Evolutionary conservation across 139 green algal genomes (phyloP), one percentile per base, ranked within the genome.

Genomic region (Penium margaritaceum): DNA sequence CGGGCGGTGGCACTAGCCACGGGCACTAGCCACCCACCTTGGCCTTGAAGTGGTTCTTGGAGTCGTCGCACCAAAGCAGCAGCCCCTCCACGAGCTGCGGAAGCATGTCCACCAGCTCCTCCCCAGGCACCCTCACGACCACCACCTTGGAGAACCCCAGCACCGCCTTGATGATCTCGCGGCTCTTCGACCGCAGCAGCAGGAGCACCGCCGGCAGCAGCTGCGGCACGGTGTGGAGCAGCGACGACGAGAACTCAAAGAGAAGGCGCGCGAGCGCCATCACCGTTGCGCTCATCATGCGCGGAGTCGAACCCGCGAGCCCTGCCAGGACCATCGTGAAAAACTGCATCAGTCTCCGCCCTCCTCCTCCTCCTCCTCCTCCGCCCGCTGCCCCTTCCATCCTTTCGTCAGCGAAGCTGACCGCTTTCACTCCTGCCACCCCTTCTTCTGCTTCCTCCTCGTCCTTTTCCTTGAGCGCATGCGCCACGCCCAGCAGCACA

Each of bases 1-100:
- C n/a, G n/a, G n/a, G n/a, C n/a, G n/a, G n/a, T n/a, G n/a, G n/a
- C n/a, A n/a, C n/a, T n/a, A n/a, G n/a, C n/a, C n/a, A n/a, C n/a
- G n/a, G n/a, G n/a, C n/a, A n/a, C n/a, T n/a, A n/a, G n/a, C n/a
- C n/a, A n/a, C n/a, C n/a, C 70, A 95, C 90, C 88, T 96, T 96
- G 33, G 95, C 77, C 60, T 87, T 88, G 85, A 97, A 97, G 72
- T 93, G 91, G 87, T 98, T 98, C 73, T 96, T 96, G 44, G 77
- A 86, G 87, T 98, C 93, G 38, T 91, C 84, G 0, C 76, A 80
- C 91, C 47, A 97, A 51, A 78, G 19, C 36, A 98, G 84, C 65
- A 95, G 65, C 24, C 90, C 91, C 69, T 97, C 89, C 47, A 96
- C 67, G 27, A 98, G 89, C 14, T 78, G 30, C 0, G 74, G 72